These are phyloP conservation scores for Pichia sp. DNA, from an alignment of 1,139 yeast genomes.

Conservation along the genomic window DNA sequence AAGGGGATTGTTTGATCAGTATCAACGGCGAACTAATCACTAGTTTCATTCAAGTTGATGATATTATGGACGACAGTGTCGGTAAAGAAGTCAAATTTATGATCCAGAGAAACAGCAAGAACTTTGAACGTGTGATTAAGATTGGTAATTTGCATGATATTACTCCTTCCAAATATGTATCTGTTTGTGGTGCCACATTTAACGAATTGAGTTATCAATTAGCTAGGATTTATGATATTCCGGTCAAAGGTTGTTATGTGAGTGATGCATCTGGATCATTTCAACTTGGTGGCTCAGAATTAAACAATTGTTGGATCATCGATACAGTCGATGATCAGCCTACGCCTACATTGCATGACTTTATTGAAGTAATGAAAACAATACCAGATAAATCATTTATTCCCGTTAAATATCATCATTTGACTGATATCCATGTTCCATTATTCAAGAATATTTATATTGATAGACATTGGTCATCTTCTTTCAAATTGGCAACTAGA, in stretches of 20 bases:
- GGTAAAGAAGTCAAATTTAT: slow-evolving; percentile 55
- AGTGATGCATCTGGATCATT: slow-evolving; percentile 79
- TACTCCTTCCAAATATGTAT: slow-evolving; percentile 77
- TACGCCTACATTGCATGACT: slow-evolving; percentile 66
- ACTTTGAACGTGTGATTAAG: slow-evolving; percentile 44
- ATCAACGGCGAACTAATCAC: slow-evolving; percentile 64
- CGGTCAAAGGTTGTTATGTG: slow-evolving; percentile 78
- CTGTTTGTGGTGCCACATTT: slow-evolving; percentile 83
- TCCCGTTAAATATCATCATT: slow-evolving; percentile 68
- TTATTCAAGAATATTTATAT: slow-evolving; percentile 59
- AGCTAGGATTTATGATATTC: slow-evolving; percentile 79
- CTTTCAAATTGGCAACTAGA: slow-evolving; percentile 68
- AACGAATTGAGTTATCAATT: slow-evolving; percentile 83
- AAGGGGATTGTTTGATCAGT: slow-evolving; percentile 81
- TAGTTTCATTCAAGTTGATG: slow-evolving; percentile 78
- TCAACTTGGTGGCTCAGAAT: slow-evolving; percentile 51
- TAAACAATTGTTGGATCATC: slow-evolving; percentile 67
- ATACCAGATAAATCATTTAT: slow-evolving; percentile 78
- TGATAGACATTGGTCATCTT: slow-evolving; percentile 81
- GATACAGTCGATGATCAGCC: slow-evolving; percentile 74
- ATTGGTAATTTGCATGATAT: slow-evolving; percentile 78
- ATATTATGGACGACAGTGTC: slow-evolving; percentile 68
- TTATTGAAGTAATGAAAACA: slow-evolving; percentile 69
- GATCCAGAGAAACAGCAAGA: slow-evolving; percentile 73
- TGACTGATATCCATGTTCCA: slow-evolving; percentile 75